phyloP scores from a whole-genome alignment of 2,329 filamentous ascomycete genomes.

The Venturia carpophila region DNA sequence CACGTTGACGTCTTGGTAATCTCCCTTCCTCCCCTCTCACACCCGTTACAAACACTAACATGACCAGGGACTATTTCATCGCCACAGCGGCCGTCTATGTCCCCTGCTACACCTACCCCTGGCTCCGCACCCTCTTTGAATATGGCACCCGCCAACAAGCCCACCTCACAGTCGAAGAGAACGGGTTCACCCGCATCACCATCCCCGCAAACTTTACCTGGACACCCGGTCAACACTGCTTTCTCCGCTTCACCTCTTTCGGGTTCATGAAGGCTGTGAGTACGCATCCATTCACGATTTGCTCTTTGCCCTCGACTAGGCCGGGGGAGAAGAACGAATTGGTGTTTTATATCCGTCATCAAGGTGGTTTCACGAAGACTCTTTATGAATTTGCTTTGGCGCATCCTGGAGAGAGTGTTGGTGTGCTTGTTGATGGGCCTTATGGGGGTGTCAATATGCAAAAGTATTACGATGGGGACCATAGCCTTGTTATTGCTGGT shows the following conservation, averaged over 20 bases:
- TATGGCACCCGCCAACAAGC: slow-evolving; percentile 29
- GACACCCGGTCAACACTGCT: slow-evolving; percentile 30
- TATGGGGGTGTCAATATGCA: slow-evolving; percentile 77
- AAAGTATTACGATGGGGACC: slow-evolving; percentile 81
- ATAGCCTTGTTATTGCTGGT: slow-evolving; percentile 85
- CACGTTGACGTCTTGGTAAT: slow-evolving; percentile 63
- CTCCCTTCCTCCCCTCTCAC: background rate
- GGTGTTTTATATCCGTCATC: slow-evolving; percentile 61
- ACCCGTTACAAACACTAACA: slow-evolving; percentile 42
- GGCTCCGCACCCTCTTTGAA: slow-evolving; percentile 38
- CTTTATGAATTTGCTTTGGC: slow-evolving; percentile 65
- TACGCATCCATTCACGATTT: slow-evolving; percentile 92
- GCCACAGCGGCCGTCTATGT: slow-evolving; percentile 73
- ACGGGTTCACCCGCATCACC: slow-evolving; percentile 81
- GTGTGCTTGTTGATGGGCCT: slow-evolving; percentile 86
- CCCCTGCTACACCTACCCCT: slow-evolving; percentile 74
- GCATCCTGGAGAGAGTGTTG: slow-evolving; percentile 50
- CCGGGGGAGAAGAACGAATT: slow-evolving; percentile 80
- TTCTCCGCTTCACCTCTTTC: slow-evolving; percentile 45
- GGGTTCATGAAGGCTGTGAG: slow-evolving; percentile 83
- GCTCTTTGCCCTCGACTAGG: slow-evolving; percentile 87
- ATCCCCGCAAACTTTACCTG: slow-evolving; percentile 88
- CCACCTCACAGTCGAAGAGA: slow-evolving; percentile 81
- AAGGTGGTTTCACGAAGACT: slow-evolving; percentile 78
- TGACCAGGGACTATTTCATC: slow-evolving; percentile 65